Base-by-base conservation (phyloP, 768 basidiomycete species). In the Leccinum pellstonianum region DNA sequence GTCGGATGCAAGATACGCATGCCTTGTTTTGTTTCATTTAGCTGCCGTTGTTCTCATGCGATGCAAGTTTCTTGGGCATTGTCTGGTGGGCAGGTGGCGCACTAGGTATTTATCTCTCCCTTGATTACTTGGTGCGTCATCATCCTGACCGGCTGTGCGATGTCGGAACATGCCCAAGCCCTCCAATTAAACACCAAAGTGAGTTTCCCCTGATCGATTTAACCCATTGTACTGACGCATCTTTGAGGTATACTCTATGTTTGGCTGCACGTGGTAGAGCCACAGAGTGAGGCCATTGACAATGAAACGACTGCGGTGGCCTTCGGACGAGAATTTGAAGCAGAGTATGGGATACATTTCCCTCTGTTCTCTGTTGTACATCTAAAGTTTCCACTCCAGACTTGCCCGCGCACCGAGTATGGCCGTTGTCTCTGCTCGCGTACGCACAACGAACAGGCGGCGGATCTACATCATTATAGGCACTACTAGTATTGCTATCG, bases 1-100 rank as follows among this genome's bases (percentile, higher is more conserved):
- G 95, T 89, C 86, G 3, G 88, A 90, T 95, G 91, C 93, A 95
- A 67, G 93, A 96, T 73, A 93, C 92, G 86, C 91, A 68, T 63
- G 89, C 79, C 12, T 6, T 47, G 29, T 51, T 62, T 46, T 15
- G 19, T 46, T 10, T 59, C 10, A 4, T 52, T 25, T 25, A 25
- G 5, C 25, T 25, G 5, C 25, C 25, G 25, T 25, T 25, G 25
- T 25, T 25, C 25, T 25, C 25, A 25, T 25, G 25, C 5, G 25
- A 25, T 53, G 3, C 9, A 41, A 91, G 89, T 3, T 83, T 89
- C 54, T 76, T 93, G 47, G 71, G 71, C 15, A 19, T 72, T 4
- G n/a, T 74, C 11, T 72, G 93, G 95, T 95, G 93, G 93, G 81
- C 89, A 12, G 95, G 95, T 56, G 95, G 95, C n/a, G 77, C 86